Evolutionary conservation across 2,329 filamentous ascomycete species (phyloP).

Genomic region (Trichoderma arundinaceum): DNA sequence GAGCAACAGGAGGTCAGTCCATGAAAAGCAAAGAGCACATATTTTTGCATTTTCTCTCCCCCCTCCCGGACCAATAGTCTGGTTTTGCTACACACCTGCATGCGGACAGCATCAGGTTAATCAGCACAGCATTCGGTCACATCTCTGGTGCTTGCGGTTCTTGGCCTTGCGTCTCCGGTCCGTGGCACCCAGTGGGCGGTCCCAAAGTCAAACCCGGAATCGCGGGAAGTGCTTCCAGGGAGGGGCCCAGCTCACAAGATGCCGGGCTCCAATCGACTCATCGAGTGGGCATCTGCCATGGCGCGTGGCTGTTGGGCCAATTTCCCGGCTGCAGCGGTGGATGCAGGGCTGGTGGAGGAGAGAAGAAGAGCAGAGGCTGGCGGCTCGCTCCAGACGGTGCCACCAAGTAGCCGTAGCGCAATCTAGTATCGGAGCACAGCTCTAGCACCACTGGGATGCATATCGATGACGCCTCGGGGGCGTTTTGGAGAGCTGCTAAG

Average conservation of each 20-base stretch:
- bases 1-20: neutral
- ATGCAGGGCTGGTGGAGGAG: conserved; percentile 32
- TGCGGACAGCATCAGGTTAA: conserved; percentile 20
- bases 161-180: neutral
- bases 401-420: neutral
- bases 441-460: neutral
- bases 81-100: conserved; percentile 21
- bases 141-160: conserved; percentile 21
- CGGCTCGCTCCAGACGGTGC: conserved; percentile 5
- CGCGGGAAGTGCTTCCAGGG: conserved; percentile 28
- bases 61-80: conserved; percentile 17
- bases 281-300: conserved; percentile 28
- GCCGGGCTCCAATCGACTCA: conserved; percentile 20
- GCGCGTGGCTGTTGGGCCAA: conserved; percentile 34
- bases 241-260: conserved; percentile 11
- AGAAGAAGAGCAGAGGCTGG: conserved; percentile 5
- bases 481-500: neutral
- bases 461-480: conserved; percentile 3
- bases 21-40: conserved; percentile 14
- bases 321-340: conserved; percentile 35
- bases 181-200: conserved; percentile 11
- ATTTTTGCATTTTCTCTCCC: conserved; percentile 6
- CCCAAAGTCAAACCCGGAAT: conserved; percentile 30
- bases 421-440: too few species aligned
- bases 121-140: conserved; percentile 26